These are phyloP conservation scores for Coemansia sp. DNA, from an alignment of 192 early-diverging fungal species.

Conservation along the genomic window DNA sequence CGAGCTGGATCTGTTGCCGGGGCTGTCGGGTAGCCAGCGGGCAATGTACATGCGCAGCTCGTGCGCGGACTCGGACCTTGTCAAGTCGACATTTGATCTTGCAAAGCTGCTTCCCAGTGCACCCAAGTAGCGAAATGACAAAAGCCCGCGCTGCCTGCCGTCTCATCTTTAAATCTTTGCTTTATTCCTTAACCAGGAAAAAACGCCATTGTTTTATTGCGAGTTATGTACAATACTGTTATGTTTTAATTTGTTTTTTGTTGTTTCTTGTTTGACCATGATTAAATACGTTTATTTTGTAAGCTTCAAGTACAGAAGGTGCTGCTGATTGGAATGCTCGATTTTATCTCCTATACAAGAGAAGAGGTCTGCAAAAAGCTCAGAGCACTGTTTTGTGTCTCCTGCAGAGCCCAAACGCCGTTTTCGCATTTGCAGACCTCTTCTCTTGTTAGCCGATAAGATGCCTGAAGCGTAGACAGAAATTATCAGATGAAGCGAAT, in stretches of 20 bases:
- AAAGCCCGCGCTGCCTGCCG: too few relatives aligned
- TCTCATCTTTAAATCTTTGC: too few relatives aligned
- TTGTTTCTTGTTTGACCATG: too few relatives aligned
- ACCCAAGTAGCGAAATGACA: constrained; percentile 9
- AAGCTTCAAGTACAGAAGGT: too few relatives aligned
- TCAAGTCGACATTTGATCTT: constrained; percentile 47
- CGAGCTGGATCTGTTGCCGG: not conserved
- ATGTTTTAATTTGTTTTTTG: not conserved
- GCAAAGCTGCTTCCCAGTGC: constrained; percentile 44
- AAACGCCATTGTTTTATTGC: constrained; percentile 1
- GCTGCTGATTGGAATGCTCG: too few relatives aligned
- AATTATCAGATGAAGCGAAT: not conserved
- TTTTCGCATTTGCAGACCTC: too few relatives aligned
- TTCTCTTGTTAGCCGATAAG: too few relatives aligned
- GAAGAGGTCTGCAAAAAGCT: too few relatives aligned
- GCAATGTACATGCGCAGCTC: constrained; percentile 46
- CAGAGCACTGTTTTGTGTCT: too few relatives aligned
- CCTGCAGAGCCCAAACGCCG: too few relatives aligned
- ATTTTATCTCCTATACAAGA: too few relatives aligned
- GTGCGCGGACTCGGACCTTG: constrained; percentile 40
- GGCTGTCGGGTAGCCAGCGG: constrained; percentile 18
- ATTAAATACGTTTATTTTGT: constrained; percentile 1
- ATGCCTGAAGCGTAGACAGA: too few relatives aligned
- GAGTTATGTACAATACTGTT: not conserved
- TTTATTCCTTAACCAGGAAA: not conserved